Evolutionary conservation across 2,329 filamentous ascomycete genomes (phyloP), one percentile per base, ranked within the genome.

Genomic region (Colletotrichum plurivorum): DNA sequence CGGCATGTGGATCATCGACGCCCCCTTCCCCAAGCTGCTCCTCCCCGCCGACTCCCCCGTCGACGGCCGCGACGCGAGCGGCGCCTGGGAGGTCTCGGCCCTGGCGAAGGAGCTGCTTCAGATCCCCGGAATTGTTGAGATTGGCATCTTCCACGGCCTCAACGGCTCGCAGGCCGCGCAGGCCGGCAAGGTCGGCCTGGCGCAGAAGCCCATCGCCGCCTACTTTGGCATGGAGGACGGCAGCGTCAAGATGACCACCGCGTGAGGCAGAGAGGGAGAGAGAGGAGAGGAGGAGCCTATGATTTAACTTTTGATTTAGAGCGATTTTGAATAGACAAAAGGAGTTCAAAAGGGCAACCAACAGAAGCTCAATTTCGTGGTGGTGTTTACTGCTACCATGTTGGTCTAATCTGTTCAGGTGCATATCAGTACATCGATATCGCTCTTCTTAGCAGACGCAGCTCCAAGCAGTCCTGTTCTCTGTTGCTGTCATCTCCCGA

Each of bases 221-320:
- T 99, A 98, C 83, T 99, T 98, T 81, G 96, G 96, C 43, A 93
- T 96, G 89, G 88, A 92, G 52, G 93, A 94, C 76, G 93, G 93
- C 4, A 85, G 84, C 12, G 91, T 93, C 15, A 82, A 90, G 75
- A 84, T 91, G 59, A 39, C 71, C 31, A 52, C 55, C 55, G 56
- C 67, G 31, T 68, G 41, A 43, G 41, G 41, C 13, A 5, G 15
- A 43, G 13, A 36, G 31, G 9, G 7, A 31, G 27, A 31, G 27
- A 31, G 27, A 31, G 31, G 31, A 36, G 31, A 36, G 31, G 31
- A 10, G 31, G 31, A 36, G 31, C 31, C 8, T 10, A 36, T n/a
- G 41, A 43, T 43, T 43, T 43, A 15, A 15, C 4, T 43, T 43
- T 43, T 43, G 41, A 43, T 43, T 43, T 43, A 43, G 41, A 43